Evolutionary conservation across 2,329 filamentous ascomycete species (phyloP).

Genomic region (Ceratocystis huliohia): DNA sequence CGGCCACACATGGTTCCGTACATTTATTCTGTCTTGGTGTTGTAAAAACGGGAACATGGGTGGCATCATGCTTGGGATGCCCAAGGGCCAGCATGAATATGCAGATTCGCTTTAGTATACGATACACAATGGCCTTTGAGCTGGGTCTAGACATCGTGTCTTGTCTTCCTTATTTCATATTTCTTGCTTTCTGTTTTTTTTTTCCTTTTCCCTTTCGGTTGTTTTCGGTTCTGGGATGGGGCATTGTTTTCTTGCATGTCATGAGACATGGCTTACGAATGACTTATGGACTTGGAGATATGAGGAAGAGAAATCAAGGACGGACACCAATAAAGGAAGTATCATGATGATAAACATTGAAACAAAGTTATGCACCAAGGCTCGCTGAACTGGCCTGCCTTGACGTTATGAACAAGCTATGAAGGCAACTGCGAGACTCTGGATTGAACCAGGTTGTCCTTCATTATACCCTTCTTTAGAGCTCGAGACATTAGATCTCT

Average conservation of each 20-base stretch:
- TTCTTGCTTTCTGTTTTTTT: constrained; percentile 2
- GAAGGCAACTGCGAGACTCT: neutral
- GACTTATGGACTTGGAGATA: neutral
- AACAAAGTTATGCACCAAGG: neutral
- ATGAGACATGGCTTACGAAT: constrained; percentile 4
- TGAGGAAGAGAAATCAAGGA: neutral
- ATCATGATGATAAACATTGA: neutral
- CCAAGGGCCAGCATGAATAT: neutral
- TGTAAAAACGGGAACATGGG: too few species aligned
- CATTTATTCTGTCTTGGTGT: neutral
- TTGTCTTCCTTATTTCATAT: neutral
- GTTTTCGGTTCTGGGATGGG: neutral
- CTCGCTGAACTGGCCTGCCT: neutral
- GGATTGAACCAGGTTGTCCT: neutral
- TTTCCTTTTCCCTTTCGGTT: neutral
- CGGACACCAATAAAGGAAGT: too few species aligned
- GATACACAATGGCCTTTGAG: neutral
- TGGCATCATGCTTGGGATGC: too few species aligned
- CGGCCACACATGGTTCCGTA: neutral
- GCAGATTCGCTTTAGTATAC: neutral
- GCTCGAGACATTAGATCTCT: too few species aligned
- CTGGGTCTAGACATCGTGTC: neutral
- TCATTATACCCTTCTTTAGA: neutral
- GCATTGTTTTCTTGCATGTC: neutral
- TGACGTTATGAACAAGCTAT: neutral